Evolutionary conservation across 345 rosid species (phyloP), one percentile per base, ranked within the genome.

Genomic region (Euclidium syriacum): DNA sequence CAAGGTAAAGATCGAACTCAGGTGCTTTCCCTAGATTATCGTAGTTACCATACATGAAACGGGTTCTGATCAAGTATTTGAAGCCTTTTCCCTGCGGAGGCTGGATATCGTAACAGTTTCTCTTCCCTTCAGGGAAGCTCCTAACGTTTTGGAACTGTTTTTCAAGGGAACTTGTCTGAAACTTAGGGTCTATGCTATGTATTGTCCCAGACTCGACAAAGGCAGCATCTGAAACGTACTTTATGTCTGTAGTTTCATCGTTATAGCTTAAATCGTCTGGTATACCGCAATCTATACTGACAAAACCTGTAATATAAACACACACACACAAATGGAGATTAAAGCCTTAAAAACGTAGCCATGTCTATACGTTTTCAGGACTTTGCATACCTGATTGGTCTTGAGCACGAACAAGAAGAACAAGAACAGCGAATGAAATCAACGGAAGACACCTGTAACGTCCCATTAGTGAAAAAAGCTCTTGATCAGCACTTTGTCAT

Each of bases 21-120:
- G 80, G 87, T 2, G 67, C 23, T n/a, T 26, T 32, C 2, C 65
- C 62, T 3, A 38, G 12, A 7, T 20, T 61, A 35, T 87, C 85
- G 7, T 85, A 87, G 59, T 84, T 76, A 18, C 85, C 88, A 6
- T 86, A 79, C 73, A 72, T 42, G 62, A 79, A 84, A 10, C 53
- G 52, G 0, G 84, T 72, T 62, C 90, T 71, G 42, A 87, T 68
- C 58, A 84, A 24, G 53, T 84, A 84, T 22, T 53, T 73, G 25
- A 38, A 32, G 2, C 66, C 77, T 48, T 29, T 68, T 30, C 55
- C 72, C 0, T 12, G 70, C 0, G 50, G 71, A 11, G 66, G 73
- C 48, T 47, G 48, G 0, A 71, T 35, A 7, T 17, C 69, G 59
- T 67, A 79, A 42, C 81, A 79, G 42, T 79, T 79, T 47, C 74